Evolutionary conservation across 441 rosid species (phyloP).

Genomic region (Adansonia grandidieri): DNA sequence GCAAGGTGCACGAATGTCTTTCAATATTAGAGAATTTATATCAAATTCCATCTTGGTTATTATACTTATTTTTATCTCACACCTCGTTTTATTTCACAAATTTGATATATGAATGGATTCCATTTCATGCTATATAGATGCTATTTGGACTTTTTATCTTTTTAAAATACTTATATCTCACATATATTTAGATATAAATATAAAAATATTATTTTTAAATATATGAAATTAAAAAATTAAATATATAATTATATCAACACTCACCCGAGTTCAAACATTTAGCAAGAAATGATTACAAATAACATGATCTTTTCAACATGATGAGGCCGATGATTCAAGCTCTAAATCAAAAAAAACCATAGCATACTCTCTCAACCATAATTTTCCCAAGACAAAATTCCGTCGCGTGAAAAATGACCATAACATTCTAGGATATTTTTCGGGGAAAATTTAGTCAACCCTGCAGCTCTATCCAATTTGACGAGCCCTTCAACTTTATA

Average conservation of each 20-base stretch:
- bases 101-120: neutral
- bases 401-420: conserved; percentile 12
- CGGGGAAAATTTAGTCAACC: neutral
- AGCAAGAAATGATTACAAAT: too few relatives aligned
- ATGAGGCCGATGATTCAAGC: neutral
- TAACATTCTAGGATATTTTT: conserved; percentile 21
- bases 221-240: too few relatives aligned
- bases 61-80: neutral
- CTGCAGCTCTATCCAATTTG: neutral
- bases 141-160: too few relatives aligned
- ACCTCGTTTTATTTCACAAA: neutral
- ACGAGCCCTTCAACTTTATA: neutral
- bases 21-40: too few relatives aligned
- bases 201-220: too few relatives aligned
- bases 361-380: neutral
- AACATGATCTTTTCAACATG: neutral
- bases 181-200: too few relatives aligned
- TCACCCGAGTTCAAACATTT: too few relatives aligned
- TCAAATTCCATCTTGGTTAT: neutral
- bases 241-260: too few relatives aligned
- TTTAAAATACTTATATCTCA: too few relatives aligned
- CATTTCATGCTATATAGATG: neutral
- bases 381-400: neutral
- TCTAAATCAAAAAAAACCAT: neutral
- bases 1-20: neutral